Evolutionary conservation across 257 asterid genomes (phyloP), one percentile per base, ranked within the genome.

Genomic region (Leonotis leonurus): DNA sequence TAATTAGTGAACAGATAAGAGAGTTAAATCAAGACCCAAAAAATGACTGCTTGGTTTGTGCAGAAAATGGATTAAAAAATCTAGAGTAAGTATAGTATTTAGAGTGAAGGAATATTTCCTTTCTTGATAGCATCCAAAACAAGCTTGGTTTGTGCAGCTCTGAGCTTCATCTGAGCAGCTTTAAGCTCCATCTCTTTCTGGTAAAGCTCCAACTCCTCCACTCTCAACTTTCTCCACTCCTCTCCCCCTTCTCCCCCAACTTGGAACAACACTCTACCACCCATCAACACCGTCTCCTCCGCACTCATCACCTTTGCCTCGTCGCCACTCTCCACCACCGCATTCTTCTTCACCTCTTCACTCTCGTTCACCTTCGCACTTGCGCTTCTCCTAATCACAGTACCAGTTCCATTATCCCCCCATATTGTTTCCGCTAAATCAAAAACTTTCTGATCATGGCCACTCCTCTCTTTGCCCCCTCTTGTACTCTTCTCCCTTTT

Each of bases 341-440:
- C 44, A 5, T 16, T 12, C 44, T 37, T 37, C 65, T 54, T 67
- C 18, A 44, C 16, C 16, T 24, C 64, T 2, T 3, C 44, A 43
- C 54, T 59, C 48, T 16, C 22, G 10, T 0, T 10, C 64, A 22
- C 73, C 54, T 20, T 51, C 43, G 18, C 68, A n/a, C 6, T 55
- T n/a, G 61, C 45, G 3, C 72, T 55, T 77, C 60, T 71, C 78
- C 26, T n/a, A n/a, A n/a, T n/a, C n/a, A n/a, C n/a, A n/a, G 68
- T 16, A 8, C 56, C 5, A 20, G 5, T 5, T 13, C 66, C 67
- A 37, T 60, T 77, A 24, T 48, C 62, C 3, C 86, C 88, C 96
- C 95, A 88, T 0, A 85, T n/a, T 35, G 24, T 54, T 36, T 75
- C 70, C 0, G 90, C 78, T 64, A 83, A 62, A 0, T 78, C 80